phyloP scores from a whole-genome alignment of 176 grass and related monocot species.

The Cenchrus purpureus region DNA sequence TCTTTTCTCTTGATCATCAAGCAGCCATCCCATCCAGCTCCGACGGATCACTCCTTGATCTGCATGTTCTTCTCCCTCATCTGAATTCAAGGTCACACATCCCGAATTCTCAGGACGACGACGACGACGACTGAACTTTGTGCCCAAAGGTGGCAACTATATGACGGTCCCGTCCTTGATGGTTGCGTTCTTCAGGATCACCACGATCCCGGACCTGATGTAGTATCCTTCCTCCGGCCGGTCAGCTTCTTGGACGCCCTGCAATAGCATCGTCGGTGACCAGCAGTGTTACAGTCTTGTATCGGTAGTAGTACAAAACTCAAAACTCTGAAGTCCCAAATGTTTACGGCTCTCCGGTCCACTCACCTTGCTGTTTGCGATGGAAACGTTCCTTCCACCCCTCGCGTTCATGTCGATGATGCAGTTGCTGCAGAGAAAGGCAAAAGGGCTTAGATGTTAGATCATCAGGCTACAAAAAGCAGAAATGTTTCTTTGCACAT shows the following conservation, averaged over 20 bases:
- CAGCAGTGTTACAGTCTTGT: background rate
- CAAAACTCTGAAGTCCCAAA: background rate
- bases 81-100: background rate
- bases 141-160: conserved; percentile 11
- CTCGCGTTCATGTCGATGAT: conserved; percentile 91
- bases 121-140: background rate
- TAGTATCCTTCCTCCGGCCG: conserved; percentile 62
- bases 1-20: background rate
- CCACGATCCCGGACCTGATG: conserved; percentile 65
- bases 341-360: background rate
- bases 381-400: conserved; percentile 61
- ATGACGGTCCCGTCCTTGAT: conserved; percentile 74
- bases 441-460: background rate
- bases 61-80: background rate
- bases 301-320: background rate
- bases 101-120: background rate
- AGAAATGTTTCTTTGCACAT: background rate
- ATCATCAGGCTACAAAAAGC: background rate
- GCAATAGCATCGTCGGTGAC: too few relatives aligned
- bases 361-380: conserved; percentile 60
- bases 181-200: conserved; percentile 68
- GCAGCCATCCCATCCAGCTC: background rate
- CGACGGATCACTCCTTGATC: background rate
- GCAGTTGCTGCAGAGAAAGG: conserved; percentile 50
- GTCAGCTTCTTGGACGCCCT: conserved; percentile 82